Evolutionary conservation across 108 stramenopile species (phyloP), one percentile per base, ranked within the genome.

Genomic region (Nitzschia sp.): DNA sequence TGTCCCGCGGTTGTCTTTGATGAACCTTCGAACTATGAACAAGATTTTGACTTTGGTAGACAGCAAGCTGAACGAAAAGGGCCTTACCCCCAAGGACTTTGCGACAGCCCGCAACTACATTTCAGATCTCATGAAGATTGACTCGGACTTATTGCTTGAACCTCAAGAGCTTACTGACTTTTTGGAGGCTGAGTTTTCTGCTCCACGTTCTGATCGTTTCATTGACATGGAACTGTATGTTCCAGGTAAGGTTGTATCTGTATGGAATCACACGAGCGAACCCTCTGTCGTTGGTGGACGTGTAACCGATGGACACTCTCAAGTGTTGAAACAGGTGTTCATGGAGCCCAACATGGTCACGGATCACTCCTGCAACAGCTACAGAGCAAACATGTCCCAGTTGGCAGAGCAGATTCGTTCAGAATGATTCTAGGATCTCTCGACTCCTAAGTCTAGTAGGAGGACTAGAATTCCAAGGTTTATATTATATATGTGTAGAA

Each of bases 291-390:
- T 70, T 14, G 65, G 76, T 41, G 64, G 63, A 10, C 59, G 59
- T 17, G 65, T 83, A 63, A 53, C 82, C 75, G 51, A 74, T 61
- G 59, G 68, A 51, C 40, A 75, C 72, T 37, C 83, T n/a, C 80
- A 84, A 56, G 39, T 55, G 0, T 40, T 55, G 63, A 81, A 57
- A 81, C 78, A 57, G 22, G 39, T 71, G 14, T 42, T 44, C 26
- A 10, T 66, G 14, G 72, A 65, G 39, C 6, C 15, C 40, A 66
- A 63, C 39, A 66, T 73, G 65, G 34, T 73, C 11, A 51, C 34
- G 19, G 72, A 73, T 57, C 64, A 73, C 25, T 65, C 65, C 6
- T 39, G 65, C 15, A 57, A 52, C 10, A 40, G 65, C 9, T 73
- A 73, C 58, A 48, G 57, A 10, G 41, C 64, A 0, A 73, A 66